Conservation (phyloP, 2,329 filamentous ascomycete species). For the Pseudogymnoascus verrucosus region DNA sequence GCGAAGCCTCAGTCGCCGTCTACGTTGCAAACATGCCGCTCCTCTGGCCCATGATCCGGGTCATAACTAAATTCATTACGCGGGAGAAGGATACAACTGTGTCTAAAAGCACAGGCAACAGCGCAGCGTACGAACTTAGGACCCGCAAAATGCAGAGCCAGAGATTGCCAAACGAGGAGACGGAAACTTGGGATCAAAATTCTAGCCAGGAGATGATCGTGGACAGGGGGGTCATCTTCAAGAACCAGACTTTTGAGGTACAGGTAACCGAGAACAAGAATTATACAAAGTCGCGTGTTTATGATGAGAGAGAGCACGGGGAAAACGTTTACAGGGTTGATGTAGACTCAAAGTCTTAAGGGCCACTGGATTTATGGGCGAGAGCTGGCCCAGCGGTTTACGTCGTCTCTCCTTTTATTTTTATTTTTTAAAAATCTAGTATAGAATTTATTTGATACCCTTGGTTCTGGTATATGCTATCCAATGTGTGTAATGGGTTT, state of each 20-base stretch:
- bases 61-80: not conserved
- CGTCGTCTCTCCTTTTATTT: not conserved
- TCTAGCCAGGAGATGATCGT: not conserved
- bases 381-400: not conserved
- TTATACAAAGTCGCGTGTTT: not conserved
- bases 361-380: not conserved
- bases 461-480: no score
- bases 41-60: constrained; percentile 40
- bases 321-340: not conserved
- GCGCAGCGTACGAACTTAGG: not conserved
- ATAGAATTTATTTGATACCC: no score
- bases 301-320: not conserved
- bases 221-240: not conserved
- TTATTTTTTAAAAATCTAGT: no score
- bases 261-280: not conserved
- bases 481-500: not conserved
- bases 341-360: not conserved
- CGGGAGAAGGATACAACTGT: not conserved
- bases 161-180: not conserved
- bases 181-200: not conserved
- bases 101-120: not conserved
- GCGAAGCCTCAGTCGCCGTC: constrained; percentile 43
- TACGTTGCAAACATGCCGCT: constrained; percentile 45
- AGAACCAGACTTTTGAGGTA: not conserved
- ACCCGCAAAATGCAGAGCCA: not conserved